These are phyloP conservation scores for Calocera viscosa DNA, from an alignment of 768 basidiomycete species.

Conservation along the genomic window DNA sequence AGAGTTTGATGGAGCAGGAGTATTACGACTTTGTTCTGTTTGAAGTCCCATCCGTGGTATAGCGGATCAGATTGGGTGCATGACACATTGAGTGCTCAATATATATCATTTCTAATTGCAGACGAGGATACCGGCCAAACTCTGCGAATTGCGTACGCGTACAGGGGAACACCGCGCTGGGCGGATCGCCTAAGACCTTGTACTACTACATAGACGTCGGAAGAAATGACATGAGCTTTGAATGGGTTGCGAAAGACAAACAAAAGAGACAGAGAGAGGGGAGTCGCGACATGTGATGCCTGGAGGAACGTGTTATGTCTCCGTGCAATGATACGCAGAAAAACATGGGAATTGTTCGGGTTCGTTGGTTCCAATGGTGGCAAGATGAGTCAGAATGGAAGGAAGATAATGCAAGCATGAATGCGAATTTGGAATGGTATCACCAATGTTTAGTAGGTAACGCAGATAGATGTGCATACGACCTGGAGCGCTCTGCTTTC, in stretches of 20 bases:
- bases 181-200: conserved; percentile 1
- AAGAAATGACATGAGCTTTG: conserved; percentile 7
- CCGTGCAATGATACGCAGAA: not conserved
- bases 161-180: conserved; percentile 3
- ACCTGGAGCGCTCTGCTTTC: not conserved
- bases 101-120: conserved; percentile 9
- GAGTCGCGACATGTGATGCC: not conserved
- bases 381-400: not conserved
- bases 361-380: not conserved
- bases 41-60: conserved; percentile 80
- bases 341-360: not conserved
- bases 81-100: not conserved
- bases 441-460: conserved; percentile 5
- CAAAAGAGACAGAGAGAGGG: not conserved
- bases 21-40: conserved; percentile 90
- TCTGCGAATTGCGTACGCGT: conserved; percentile 4
- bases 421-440: conserved; percentile 7
- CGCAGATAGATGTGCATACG: not conserved
- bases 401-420: conserved; percentile 8
- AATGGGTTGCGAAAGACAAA: not conserved
- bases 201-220: conserved; percentile 1
- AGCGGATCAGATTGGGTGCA: not conserved
- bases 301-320: not conserved
- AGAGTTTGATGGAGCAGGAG: conserved; percentile 86
- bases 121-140: conserved; percentile 2